These are phyloP conservation scores for Monosporascus cannonballus DNA, from an alignment of 2,329 filamentous ascomycete species.

Conservation along the genomic window DNA sequence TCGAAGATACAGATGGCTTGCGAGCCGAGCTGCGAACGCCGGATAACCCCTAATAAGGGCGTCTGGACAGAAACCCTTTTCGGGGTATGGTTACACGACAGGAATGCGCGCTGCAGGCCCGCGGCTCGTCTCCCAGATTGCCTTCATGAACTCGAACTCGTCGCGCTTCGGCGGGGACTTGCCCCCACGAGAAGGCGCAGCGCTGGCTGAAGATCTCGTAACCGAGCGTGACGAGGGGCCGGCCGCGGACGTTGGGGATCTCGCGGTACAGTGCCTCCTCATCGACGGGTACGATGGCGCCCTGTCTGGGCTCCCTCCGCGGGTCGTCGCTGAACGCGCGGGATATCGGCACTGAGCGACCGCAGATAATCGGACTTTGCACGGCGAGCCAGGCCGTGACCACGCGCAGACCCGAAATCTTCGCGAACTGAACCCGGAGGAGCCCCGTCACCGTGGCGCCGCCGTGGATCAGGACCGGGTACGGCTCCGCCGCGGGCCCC, in stretches of 20 bases:
- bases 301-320: conserved; percentile 28
- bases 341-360: conserved; percentile 23
- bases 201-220: conserved; percentile 35
- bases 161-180: conserved; percentile 17
- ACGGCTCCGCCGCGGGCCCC: conserved; percentile 27
- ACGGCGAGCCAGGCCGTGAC: conserved; percentile 33
- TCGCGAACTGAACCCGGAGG: conserved; percentile 40
- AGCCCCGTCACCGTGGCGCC: conserved; percentile 51
- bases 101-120: not conserved
- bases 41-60: too few species aligned
- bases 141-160: conserved; percentile 30
- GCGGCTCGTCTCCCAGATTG: conserved; percentile 30
- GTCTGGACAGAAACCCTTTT: too few species aligned
- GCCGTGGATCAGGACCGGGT: conserved; percentile 38
- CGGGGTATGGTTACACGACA: too few species aligned
- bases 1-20: too few species aligned
- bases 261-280: conserved; percentile 35
- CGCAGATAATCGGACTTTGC: conserved; percentile 31
- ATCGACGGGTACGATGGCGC: conserved; percentile 31
- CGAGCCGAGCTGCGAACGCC: too few species aligned
- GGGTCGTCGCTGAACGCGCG: conserved; percentile 20
- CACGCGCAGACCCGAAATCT: conserved; percentile 33
- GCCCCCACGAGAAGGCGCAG: conserved; percentile 16
- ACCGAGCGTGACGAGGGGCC: conserved; percentile 27
- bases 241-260: conserved; percentile 29